Evolutionary conservation across 169 alveolate species (phyloP).

Genomic region (Plasmodium knowlesi): DNA sequence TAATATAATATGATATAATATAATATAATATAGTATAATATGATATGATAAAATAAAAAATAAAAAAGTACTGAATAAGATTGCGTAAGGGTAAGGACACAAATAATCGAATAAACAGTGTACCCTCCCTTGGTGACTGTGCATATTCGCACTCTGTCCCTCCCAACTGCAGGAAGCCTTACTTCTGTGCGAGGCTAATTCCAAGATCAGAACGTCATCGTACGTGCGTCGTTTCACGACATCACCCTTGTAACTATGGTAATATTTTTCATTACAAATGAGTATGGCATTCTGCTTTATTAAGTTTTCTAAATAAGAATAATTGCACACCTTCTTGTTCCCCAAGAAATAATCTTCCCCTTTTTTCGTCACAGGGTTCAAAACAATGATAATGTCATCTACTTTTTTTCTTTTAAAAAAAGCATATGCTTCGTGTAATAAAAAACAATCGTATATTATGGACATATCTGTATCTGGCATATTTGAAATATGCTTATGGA

Average conservation of each 20-base stretch:
- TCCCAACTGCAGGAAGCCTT: neutral
- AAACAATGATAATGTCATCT: slow-evolving; percentile 44
- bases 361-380: slow-evolving; percentile 38
- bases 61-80: neutral
- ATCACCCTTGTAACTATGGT: slow-evolving; percentile 8
- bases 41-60: slow-evolving; percentile 1
- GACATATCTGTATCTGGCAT: neutral
- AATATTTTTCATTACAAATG: slow-evolving; percentile 41
- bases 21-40: too few relatives aligned
- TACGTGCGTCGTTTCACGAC: slow-evolving; percentile 19
- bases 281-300: slow-evolving; percentile 45
- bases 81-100: neutral
- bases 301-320: slow-evolving; percentile 32
- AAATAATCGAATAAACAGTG: neutral
- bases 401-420: slow-evolving; percentile 63
- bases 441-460: slow-evolving; percentile 24
- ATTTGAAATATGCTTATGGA: neutral
- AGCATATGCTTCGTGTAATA: slow-evolving; percentile 42
- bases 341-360: slow-evolving; percentile 55
- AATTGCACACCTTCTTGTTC: slow-evolving; percentile 32
- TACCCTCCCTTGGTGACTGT: too few relatives aligned
- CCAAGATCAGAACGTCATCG: slow-evolving; percentile 50
- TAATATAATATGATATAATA: too few relatives aligned
- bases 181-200: slow-evolving; percentile 42
- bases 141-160: neutral